phyloP scores from a whole-genome alignment of 495 filamentous ascomycete species.

The Bathelium albidoporum region DNA sequence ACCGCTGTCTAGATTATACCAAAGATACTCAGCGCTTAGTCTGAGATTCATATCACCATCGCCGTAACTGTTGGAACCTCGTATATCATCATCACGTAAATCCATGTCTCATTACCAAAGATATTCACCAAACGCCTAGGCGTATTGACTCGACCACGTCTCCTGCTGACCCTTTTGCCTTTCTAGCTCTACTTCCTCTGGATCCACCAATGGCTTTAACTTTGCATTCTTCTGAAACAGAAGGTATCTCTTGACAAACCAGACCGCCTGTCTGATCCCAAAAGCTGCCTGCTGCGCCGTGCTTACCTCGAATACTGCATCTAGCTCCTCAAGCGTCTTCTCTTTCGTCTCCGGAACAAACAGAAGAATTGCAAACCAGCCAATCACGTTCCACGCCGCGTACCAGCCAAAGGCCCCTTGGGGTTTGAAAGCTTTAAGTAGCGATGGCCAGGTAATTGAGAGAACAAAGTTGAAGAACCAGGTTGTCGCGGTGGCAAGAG shows the following conservation, averaged over 20 bases:
- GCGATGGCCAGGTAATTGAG: slow-evolving; percentile 53
- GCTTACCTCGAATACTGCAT: slow-evolving; percentile 21
- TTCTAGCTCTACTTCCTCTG: not conserved
- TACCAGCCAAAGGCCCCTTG: slow-evolving; percentile 55
- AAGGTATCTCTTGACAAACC: slow-evolving; percentile 18
- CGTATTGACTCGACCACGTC: not conserved
- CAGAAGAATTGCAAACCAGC: slow-evolving; percentile 60
- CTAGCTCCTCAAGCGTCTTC: slow-evolving; percentile 50
- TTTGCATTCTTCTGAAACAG: slow-evolving; percentile 12
- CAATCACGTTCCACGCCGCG: slow-evolving; percentile 45
- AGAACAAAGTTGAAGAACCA: slow-evolving; percentile 63
- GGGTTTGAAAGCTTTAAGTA: slow-evolving; percentile 43
- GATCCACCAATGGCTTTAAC: slow-evolving; percentile 9
- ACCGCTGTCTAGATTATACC: too few species aligned
- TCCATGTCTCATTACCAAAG: not conserved
- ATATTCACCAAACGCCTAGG: not conserved
- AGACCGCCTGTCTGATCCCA: slow-evolving; percentile 13
- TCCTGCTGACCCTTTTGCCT: not conserved
- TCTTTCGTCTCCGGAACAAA: slow-evolving; percentile 75
- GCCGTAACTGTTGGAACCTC: not conserved
- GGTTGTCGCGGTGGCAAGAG: slow-evolving; percentile 51
- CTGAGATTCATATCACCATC: not conserved
- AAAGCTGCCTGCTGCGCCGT: slow-evolving; percentile 14
- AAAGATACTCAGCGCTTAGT: not conserved
- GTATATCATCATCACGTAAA: slow-evolving; percentile 3